Conservation (phyloP, 257 asterid species). For the Primulina huaijiensis region DNA sequence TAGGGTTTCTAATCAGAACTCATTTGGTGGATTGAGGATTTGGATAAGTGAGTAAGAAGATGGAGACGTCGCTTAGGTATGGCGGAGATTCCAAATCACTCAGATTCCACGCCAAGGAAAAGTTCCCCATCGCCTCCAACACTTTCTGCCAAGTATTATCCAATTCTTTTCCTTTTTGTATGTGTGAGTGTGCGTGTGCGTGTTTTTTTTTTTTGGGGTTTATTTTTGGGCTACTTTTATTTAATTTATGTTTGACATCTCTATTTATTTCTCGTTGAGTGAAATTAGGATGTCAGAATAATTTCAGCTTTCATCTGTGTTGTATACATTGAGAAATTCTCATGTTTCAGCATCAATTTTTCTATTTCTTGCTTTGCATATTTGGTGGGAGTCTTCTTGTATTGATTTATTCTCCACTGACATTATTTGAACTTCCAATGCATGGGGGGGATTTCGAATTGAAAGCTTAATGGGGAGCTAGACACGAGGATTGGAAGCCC, state of each 20-base stretch:
- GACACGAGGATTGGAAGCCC: slow-evolving; percentile 82
- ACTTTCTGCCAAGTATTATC: slow-evolving; percentile 56
- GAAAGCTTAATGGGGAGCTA: slow-evolving; percentile 78
- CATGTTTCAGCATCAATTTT: neutral
- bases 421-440: slow-evolving; percentile 13
- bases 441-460: slow-evolving; percentile 13
- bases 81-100: slow-evolving; percentile 70
- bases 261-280: neutral
- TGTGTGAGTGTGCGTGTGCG: neutral
- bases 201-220: neutral
- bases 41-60: slow-evolving; percentile 21
- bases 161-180: neutral
- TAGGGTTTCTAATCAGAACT: neutral
- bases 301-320: neutral
- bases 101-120: slow-evolving; percentile 80
- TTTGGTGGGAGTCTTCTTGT: slow-evolving; percentile 12
- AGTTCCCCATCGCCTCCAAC: slow-evolving; percentile 46
- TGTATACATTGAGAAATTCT: neutral
- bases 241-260: neutral
- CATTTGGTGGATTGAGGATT: neutral
- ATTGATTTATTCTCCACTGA: neutral
- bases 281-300: neutral
- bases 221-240: neutral
- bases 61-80: slow-evolving; percentile 90
- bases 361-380: slow-evolving; percentile 1